Evolutionary conservation across 495 filamentous ascomycete species (phyloP).

Genomic region (Daldinia grandis): DNA sequence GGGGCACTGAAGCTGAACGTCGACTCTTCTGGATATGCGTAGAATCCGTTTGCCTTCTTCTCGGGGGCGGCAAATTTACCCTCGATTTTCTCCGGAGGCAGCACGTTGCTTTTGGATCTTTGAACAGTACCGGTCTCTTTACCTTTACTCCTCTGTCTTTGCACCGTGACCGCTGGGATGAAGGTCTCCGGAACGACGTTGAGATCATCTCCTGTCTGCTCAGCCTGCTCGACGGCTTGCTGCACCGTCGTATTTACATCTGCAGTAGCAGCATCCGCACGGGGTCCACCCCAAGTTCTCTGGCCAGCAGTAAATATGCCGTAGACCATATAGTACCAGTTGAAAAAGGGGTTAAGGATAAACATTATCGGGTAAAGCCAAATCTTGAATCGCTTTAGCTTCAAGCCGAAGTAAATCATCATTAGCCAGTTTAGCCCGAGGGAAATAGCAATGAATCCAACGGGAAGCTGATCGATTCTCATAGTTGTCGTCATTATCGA

Average conservation of each 20-base stretch:
- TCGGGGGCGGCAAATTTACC: constrained; percentile 74
- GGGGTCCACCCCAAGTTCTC: constrained; percentile 94
- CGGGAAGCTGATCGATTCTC: constrained; percentile 77
- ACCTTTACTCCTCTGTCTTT: constrained; percentile 49
- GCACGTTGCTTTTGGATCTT: constrained; percentile 62
- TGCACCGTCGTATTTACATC: constrained; percentile 81
- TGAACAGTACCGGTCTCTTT: constrained; percentile 54
- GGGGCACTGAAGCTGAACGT: constrained; percentile 57
- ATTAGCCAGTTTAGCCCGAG: constrained; percentile 93
- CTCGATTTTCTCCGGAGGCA: constrained; percentile 76
- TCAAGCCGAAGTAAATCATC: constrained; percentile 95
- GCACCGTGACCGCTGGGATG: constrained; percentile 71
- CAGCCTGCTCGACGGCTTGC: constrained; percentile 83
- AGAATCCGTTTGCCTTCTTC: constrained; percentile 67
- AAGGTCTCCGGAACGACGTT: constrained; percentile 93
- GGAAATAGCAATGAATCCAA: constrained; percentile 95
- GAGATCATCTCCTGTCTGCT: constrained; percentile 83
- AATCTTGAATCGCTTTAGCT: constrained; percentile 87
- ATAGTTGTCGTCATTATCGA: constrained; percentile 87
- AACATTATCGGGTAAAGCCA: constrained; percentile 98
- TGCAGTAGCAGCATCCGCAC: constrained; percentile 88
- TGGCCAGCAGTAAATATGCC: constrained; percentile 91
- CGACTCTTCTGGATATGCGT: constrained; percentile 69
- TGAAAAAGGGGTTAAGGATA: constrained; percentile 93
- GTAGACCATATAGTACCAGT: constrained; percentile 97